Evolutionary conservation across 2,329 filamentous ascomycete genomes (phyloP).

Genomic region (Aspergillus novoparasiticus): DNA sequence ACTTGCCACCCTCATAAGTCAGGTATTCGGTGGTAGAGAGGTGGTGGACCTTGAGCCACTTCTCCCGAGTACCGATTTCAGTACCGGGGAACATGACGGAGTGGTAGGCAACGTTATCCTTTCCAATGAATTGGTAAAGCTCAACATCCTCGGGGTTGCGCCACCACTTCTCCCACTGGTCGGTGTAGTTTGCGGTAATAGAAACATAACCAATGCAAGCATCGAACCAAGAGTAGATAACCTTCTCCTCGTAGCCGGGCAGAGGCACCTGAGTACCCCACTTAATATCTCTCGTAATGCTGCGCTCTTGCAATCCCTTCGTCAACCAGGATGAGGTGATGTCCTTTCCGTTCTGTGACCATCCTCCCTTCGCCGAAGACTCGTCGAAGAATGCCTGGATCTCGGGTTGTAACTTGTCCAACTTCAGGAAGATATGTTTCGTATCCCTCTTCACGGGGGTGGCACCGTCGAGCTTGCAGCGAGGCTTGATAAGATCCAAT

Average conservation of each 20-base stretch:
- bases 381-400: conserved; percentile 78
- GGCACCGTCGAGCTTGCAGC: conserved; percentile 87
- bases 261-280: conserved; percentile 74
- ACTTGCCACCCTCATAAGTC: conserved; percentile 88
- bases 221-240: conserved; percentile 93
- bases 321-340: conserved; percentile 53
- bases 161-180: conserved; percentile 93
- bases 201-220: conserved; percentile 94
- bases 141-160: conserved; percentile 83
- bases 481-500: conserved; percentile 76
- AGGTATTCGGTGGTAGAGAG: conserved; percentile 88
- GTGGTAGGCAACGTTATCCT: conserved; percentile 86
- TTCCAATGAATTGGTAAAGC: conserved; percentile 95
- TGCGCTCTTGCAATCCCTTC: conserved; percentile 83
- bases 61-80: conserved; percentile 79
- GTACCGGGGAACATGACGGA: conserved; percentile 88
- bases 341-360: conserved; percentile 47
- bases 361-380: conserved; percentile 68
- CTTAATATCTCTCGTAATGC: conserved; percentile 88
- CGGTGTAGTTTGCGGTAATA: conserved; percentile 87
- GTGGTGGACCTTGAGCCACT: conserved; percentile 88
- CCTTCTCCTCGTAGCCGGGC: conserved; percentile 70
- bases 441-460: conserved; percentile 79
- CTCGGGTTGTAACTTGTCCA: conserved; percentile 78
- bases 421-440: conserved; percentile 85